Percentiles rank a stretch among this genome's conserved stretches.
Evolutionary conservation across 495 filamentous ascomycete species (phyloP).

Genomic region (Aspergillus biplanus): DNA sequence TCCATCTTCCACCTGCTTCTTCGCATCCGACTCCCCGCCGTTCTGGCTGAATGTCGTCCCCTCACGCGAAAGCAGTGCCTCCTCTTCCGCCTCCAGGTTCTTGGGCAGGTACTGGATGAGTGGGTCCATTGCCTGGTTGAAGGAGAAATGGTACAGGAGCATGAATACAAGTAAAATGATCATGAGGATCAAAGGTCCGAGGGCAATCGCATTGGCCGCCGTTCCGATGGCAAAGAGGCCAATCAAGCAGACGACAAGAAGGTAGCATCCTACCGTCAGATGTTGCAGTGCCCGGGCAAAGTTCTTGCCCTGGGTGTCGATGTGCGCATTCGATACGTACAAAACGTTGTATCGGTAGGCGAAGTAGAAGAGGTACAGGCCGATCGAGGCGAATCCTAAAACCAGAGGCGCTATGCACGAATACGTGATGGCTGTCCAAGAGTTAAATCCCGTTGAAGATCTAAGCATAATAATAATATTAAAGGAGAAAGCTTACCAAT

Average conservation of each 20-base stretch:
- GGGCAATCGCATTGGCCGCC: slow-evolving; percentile 55
- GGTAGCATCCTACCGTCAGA: slow-evolving; percentile 84
- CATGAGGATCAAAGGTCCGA: slow-evolving; percentile 84
- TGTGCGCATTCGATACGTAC: slow-evolving; percentile 80
- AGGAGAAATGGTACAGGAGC: slow-evolving; percentile 77
- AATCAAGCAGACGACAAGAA: slow-evolving; percentile 83
- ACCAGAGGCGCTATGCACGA: slow-evolving; percentile 90
- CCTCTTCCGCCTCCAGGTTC: slow-evolving; percentile 66
- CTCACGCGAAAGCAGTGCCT: slow-evolving; percentile 56
- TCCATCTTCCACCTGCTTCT: slow-evolving; percentile 20
- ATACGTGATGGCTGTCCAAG: slow-evolving; percentile 72
- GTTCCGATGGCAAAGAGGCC: slow-evolving; percentile 80
- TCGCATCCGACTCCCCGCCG: slow-evolving; percentile 36
- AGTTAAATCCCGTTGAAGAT: background rate
- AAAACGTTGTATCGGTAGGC: slow-evolving; percentile 95
- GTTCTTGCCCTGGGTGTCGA: slow-evolving; percentile 89
- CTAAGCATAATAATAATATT: background rate
- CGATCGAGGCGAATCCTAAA: slow-evolving; percentile 82
- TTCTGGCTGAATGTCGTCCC: slow-evolving; percentile 29
- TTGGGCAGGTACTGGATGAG: slow-evolving; percentile 81
- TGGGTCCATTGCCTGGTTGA: slow-evolving; percentile 78
- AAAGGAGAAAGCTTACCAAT: slow-evolving; percentile 55
- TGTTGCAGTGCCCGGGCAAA: slow-evolving; percentile 93
- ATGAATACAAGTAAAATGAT: slow-evolving; percentile 79
- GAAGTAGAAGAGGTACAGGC: slow-evolving; percentile 84